Conservation (phyloP, 768 basidiomycete genomes). For the Xanthoconium purpureum region DNA sequence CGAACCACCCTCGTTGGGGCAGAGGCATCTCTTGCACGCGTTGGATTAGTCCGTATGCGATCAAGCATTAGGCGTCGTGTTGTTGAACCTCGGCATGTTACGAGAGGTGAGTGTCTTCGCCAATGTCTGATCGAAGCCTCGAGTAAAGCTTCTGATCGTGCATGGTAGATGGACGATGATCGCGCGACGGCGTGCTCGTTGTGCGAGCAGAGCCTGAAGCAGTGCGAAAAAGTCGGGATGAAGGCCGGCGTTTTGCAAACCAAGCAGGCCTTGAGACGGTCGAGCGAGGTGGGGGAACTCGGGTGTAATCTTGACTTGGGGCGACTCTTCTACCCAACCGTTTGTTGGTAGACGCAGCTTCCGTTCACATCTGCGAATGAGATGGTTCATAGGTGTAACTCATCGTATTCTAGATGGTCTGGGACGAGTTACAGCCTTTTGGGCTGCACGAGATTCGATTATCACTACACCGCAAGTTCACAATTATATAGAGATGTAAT, state of each 20-base stretch:
- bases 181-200: constrained; percentile 25
- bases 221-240: constrained; percentile 32
- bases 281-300: not conserved
- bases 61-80: constrained; percentile 49
- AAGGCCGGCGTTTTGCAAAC: constrained; percentile 36
- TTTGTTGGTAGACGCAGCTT: no score
- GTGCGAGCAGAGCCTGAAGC: constrained; percentile 32
- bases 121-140: not conserved
- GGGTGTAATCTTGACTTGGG: not conserved
- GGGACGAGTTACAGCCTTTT: no score
- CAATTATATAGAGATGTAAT: no score
- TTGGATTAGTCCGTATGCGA: no score
- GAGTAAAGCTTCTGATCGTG: not conserved
- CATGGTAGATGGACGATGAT: constrained; percentile 37
- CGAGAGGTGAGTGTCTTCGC: constrained; percentile 35
- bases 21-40: no score
- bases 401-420: no score
- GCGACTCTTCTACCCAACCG: not conserved
- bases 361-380: no score
- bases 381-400: no score
- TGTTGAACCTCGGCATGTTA: constrained; percentile 62
- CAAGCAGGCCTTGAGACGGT: constrained; percentile 34
- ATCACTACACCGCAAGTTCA: no score
- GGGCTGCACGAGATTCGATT: no score
- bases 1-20: no score